Base-by-base conservation (phyloP, 2,329 filamentous ascomycete species). In the Akanthomyces lecanii region DNA sequence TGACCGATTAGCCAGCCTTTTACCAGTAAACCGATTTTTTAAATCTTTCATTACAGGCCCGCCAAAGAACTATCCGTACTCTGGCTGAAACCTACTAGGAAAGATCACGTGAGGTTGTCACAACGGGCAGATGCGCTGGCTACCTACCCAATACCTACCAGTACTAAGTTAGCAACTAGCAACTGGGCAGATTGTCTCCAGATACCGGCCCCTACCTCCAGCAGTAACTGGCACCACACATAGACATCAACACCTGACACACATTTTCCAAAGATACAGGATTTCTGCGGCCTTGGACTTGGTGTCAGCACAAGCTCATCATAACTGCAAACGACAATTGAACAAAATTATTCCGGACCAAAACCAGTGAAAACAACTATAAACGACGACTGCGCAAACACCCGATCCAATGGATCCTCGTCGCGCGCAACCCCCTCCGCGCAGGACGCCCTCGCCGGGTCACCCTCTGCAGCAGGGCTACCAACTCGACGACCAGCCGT, bases 401-500 rank as follows among this genome's bases (percentile, higher is more conserved):
- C 51, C 30, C 54, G 62, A 60, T 48, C 44, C 45, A 42, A 57
- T 52, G 47, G 54, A 58, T 63, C 55, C 36, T 54, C 47, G 61
- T 47, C 47, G 47, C 44, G 53, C 44, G 30, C 33, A 36, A 11
- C 61, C 82, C 86, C 71, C 79, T 77, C 68, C 74, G 76, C 64
- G 70, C 74, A 85, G 89, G 68, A 86, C 90, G 63, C 90, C 91
- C 60, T 95, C 91, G 53, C 91, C 91, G 40, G 89, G 86, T 55
- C 88, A 91, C 67, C 90, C 89, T 33, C 78, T 89, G 18, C 85
- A 85, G 64, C 85, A 89, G 69, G 85, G 88, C 67, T 96, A 97
- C 74, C 90, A 96, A 73, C 83, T 96, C 53, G 89, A 95, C 51
- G 90, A 96, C 74, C 85, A 87, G 67, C 86, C 88, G 10, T 93